A percentile compares a stretch with the other conserved stretches of the same genome.
These are phyloP conservation scores for Cadophora sp. DNA, from an alignment of 2,329 filamentous ascomycete species.

Conservation along the genomic window DNA sequence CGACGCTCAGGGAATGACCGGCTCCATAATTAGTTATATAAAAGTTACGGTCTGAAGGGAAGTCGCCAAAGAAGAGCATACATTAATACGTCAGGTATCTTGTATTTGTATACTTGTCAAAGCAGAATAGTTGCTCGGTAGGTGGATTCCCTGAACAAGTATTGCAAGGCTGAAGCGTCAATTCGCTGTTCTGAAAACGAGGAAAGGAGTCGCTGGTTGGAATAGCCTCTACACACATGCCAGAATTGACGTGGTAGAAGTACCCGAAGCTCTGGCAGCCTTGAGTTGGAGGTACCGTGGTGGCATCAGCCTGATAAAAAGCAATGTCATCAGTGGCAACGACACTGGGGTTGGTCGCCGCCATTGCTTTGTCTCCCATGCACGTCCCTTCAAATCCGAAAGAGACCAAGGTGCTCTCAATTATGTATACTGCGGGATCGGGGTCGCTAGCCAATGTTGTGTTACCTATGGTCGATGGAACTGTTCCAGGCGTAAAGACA, in stretches of 20 bases:
- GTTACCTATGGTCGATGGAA: not conserved
- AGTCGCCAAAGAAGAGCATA: not conserved
- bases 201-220: not conserved
- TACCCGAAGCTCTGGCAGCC: not conserved
- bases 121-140: not conserved
- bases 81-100: too few relatives aligned
- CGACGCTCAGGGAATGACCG: too few relatives aligned
- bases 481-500: not conserved
- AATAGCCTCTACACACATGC: not conserved
- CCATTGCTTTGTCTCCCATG: too few relatives aligned
- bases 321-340: too few relatives aligned
- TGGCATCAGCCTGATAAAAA: too few relatives aligned
- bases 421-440: conserved; percentile 1
- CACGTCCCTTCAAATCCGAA: too few relatives aligned
- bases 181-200: not conserved
- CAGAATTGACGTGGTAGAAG: not conserved
- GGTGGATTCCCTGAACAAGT: not conserved
- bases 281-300: too few relatives aligned
- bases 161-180: not conserved
- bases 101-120: too few relatives aligned
- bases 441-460: not conserved
- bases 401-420: too few relatives aligned
- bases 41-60: not conserved
- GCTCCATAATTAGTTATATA: not conserved
- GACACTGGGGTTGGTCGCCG: too few relatives aligned